Evolutionary conservation across 108 stramenopile species (phyloP).

Genomic region (Conticribra guillardii): DNA sequence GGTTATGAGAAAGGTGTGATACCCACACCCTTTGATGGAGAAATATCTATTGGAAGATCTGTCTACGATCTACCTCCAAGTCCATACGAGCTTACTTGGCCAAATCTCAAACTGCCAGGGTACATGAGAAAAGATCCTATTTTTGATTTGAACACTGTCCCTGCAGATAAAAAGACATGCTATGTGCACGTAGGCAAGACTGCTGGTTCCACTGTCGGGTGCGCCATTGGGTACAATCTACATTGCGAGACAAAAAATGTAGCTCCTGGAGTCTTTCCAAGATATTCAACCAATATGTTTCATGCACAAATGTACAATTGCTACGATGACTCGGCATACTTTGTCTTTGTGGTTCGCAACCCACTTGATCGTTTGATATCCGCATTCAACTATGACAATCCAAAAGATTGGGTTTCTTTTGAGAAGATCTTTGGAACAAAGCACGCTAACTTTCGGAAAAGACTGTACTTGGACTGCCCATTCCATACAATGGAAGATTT

Average conservation of each 20-base stretch:
- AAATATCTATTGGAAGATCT: neutral
- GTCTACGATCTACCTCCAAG: neutral
- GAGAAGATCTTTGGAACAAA: constrained; percentile 7
- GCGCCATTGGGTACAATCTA: constrained; percentile 20
- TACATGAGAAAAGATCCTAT: neutral
- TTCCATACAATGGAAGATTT: constrained; percentile 17
- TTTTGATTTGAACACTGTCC: neutral
- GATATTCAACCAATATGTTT: constrained; percentile 24
- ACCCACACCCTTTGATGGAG: neutral
- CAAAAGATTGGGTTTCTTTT: constrained; percentile 24
- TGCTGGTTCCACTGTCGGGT: constrained; percentile 36
- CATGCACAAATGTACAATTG: constrained; percentile 35
- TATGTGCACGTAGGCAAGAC: constrained; percentile 36
- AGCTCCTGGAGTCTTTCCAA: constrained; percentile 16
- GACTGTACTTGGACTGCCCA: constrained; percentile 22
- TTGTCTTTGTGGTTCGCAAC: constrained; percentile 38
- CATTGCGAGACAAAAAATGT: constrained; percentile 12
- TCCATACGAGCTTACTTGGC: neutral
- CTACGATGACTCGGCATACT: constrained; percentile 31
- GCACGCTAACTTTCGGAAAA: constrained; percentile 21
- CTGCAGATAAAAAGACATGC: neutral
- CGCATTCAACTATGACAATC: constrained; percentile 35
- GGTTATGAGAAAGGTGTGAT: constrained; percentile 1
- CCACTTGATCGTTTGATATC: constrained; percentile 34
- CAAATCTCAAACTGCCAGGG: neutral